These are phyloP conservation scores for Talaromyces ruber DNA, from an alignment of 495 filamentous ascomycete species.

Conservation along the genomic window DNA sequence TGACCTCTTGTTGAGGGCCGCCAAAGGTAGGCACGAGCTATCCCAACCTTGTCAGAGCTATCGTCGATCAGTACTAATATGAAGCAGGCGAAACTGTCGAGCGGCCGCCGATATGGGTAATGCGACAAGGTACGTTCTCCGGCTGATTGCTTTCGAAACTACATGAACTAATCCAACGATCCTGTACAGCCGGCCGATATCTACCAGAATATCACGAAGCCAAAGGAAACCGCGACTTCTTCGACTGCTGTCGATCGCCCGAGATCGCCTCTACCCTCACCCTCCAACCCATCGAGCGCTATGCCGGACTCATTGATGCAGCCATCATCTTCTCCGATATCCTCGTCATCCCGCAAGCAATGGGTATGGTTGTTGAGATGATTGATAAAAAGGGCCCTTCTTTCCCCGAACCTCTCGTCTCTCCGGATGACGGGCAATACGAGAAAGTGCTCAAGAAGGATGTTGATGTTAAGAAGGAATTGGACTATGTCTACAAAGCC, in stretches of 20 bases:
- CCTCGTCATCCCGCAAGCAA: conserved; percentile 91
- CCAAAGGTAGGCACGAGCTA: conserved; percentile 54
- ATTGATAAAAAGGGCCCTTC: conserved; percentile 90
- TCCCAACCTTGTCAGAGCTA: background rate
- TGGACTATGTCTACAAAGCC: conserved; percentile 92
- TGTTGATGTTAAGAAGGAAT: conserved; percentile 73
- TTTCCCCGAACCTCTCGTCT: conserved; percentile 76
- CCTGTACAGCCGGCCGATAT: conserved; percentile 72
- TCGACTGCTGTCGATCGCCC: conserved; percentile 88
- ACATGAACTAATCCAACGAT: background rate
- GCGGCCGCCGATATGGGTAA: conserved; percentile 93
- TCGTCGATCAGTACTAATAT: conserved; percentile 16
- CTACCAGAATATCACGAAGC: conserved; percentile 95
- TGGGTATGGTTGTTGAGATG: conserved; percentile 98
- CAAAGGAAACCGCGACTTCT: conserved; percentile 86
- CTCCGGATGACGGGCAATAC: conserved; percentile 74
- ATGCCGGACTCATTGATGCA: conserved; percentile 81
- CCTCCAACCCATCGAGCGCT: conserved; percentile 88
- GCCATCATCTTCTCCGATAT: conserved; percentile 99
- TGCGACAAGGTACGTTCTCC: conserved; percentile 73
- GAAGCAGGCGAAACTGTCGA: conserved; percentile 77
- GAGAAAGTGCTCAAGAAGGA: conserved; percentile 61
- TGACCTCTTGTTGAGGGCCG: conserved; percentile 80
- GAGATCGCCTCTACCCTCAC: conserved; percentile 89
- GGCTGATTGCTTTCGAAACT: background rate